Conservation (phyloP, 2,329 filamentous ascomycete species). For the Microdochium trichocladiopsis region DNA sequence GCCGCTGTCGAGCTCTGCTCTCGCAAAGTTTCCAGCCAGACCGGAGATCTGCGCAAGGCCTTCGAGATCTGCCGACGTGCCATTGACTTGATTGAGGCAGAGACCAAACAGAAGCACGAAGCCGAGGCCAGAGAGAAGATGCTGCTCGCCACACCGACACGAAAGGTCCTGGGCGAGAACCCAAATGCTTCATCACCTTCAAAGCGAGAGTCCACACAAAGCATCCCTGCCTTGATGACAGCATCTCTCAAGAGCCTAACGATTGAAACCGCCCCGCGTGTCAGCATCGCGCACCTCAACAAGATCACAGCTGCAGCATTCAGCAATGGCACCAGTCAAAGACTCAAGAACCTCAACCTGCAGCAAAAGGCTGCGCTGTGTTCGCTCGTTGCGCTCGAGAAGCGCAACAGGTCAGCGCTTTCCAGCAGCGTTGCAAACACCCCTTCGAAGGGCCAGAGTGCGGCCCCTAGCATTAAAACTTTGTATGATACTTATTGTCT, state of each 20-base stretch:
- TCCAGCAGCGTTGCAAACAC: slow-evolving; percentile 34
- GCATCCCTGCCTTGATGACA: slow-evolving; percentile 39
- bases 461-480: slow-evolving; percentile 73
- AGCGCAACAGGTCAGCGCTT: slow-evolving; percentile 52
- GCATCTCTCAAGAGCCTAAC: slow-evolving; percentile 58
- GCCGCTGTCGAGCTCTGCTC: slow-evolving; percentile 90
- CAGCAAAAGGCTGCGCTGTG: slow-evolving; percentile 96
- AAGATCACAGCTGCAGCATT: slow-evolving; percentile 86
- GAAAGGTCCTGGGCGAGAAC: slow-evolving; percentile 75
- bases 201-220: slow-evolving; percentile 27
- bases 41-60: slow-evolving; percentile 87
- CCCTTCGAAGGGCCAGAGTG: slow-evolving; percentile 52
- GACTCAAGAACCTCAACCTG: slow-evolving; percentile 81
- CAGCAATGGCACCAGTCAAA: slow-evolving; percentile 78
- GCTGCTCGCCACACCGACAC: slow-evolving; percentile 59
- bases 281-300: slow-evolving; percentile 84
- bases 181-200: slow-evolving; percentile 60
- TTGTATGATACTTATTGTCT: slow-evolving; percentile 78
- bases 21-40: slow-evolving; percentile 90
- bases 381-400: slow-evolving; percentile 80
- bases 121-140: slow-evolving; percentile 50
- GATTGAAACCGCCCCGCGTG: slow-evolving; percentile 74
- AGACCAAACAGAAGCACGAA: slow-evolving; percentile 69
- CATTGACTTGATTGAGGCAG: slow-evolving; percentile 80
- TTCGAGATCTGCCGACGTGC: slow-evolving; percentile 90